Base-by-base conservation (phyloP, 306 rosid species). In the Adenanthera pavonina region DNA sequence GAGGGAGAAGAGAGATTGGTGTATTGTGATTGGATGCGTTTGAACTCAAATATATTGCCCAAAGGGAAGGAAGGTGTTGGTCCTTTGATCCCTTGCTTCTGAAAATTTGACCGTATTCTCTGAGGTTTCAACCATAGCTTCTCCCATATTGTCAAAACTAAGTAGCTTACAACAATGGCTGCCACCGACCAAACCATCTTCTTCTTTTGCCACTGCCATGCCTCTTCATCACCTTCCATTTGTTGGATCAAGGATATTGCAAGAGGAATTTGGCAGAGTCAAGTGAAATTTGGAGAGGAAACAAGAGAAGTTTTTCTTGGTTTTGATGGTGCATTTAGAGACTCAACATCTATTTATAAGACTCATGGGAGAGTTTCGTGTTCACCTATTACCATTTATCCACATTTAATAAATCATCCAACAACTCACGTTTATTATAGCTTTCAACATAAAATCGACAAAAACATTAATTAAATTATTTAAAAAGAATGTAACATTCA, bases 51-150 rank as follows among this genome's bases (percentile, higher is more conserved):
- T 35, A 68, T 13, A 59, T 72, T 85, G 8, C 85, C 85, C 0
- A 25, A 77, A 6, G 82, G 85, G 7, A 85, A 85, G 5, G 69
- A 72, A 77, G 85, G 83, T 0, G 53, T 73, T 49, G 88, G 85
- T 69, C 88, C 88, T 5, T 19, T 78, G 84, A 85, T 85, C 73
- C 78, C 75, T 75, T 79, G 85, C 25, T 80, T 80, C 16, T 52
- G 65, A 51, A 84, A 75, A 44, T 61, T 33, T 0, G 38, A 34
- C 51, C 81, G 43, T 7, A 84, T 84, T 78, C 87, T 75, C 43
- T 35, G 47, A 3, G 84, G 79, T 46, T 2, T 52, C 17, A 41
- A 52, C 76, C 75, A 75, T 0, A 84, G 2, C 19, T 85, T 78
- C 48, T 68, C 19, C 35, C 48, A 47, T 30, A 78, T 1, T 3